A percentile compares a stretch with the other conserved stretches of the same genome.
Conservation (phyloP, 345 rosid species). For the Aegle marmelos region DNA sequence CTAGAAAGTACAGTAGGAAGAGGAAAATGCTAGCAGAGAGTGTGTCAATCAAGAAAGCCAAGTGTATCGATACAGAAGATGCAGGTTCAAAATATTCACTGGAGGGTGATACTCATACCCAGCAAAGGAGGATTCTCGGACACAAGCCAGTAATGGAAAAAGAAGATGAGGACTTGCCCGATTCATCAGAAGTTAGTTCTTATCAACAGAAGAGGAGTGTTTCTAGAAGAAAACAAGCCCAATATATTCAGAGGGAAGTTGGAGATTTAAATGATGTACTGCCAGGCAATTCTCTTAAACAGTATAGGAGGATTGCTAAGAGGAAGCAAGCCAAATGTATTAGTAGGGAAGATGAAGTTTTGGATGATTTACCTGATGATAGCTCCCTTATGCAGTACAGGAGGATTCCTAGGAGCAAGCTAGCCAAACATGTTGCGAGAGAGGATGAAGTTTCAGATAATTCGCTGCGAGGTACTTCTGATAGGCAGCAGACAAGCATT, state of each 20-base stretch:
- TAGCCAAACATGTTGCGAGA: constrained; percentile 28
- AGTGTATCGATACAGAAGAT: constrained; percentile 36
- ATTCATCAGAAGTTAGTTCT: constrained; percentile 40
- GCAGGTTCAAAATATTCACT: constrained; percentile 56
- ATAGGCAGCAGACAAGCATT: constrained; percentile 26
- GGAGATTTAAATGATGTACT: constrained; percentile 32
- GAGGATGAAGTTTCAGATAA: constrained; percentile 54
- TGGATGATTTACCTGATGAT: constrained; percentile 48
- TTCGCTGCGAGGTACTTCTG: constrained; percentile 32
- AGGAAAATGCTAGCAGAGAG: constrained; percentile 49
- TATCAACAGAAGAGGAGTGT: constrained; percentile 24
- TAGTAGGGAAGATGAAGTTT: constrained; percentile 46
- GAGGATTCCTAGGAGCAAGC: constrained; percentile 27
- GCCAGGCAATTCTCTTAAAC: constrained; percentile 22
- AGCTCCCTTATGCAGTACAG: constrained; percentile 21
- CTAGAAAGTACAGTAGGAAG: constrained; percentile 60
- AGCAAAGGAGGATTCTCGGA: constrained; percentile 31
- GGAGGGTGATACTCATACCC: constrained; percentile 42
- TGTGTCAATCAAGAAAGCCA: constrained; percentile 44
- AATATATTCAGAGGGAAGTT: constrained; percentile 27
- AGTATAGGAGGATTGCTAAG: constrained; percentile 26
- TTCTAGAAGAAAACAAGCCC: constrained; percentile 25
- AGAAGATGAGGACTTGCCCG: constrained; percentile 37
- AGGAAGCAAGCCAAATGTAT: constrained; percentile 28
- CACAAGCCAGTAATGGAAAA: constrained; percentile 40